These are phyloP conservation scores for Datisca glomerata DNA, from an alignment of 306 rosid species.

Conservation along the genomic window DNA sequence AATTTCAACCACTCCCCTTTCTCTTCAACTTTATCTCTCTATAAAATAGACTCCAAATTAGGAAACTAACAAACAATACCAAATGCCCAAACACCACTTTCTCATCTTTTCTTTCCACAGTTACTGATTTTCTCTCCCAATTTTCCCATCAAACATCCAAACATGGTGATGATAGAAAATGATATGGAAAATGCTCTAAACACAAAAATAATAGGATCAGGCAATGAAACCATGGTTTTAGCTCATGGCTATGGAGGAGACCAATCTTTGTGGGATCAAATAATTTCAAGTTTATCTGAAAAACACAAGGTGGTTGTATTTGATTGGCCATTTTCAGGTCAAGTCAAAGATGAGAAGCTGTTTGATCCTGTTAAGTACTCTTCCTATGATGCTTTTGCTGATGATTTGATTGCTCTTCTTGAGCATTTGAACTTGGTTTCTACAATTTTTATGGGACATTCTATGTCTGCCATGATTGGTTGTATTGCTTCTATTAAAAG, in stretches of 20 bases:
- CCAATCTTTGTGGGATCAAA: slow-evolving; percentile 78
- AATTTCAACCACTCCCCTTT: too few relatives aligned
- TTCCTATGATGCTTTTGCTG: slow-evolving; percentile 45
- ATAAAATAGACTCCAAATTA: too few relatives aligned
- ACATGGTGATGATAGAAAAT: slow-evolving; percentile 22
- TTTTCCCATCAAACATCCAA: not conserved
- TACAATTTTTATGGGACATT: slow-evolving; percentile 58
- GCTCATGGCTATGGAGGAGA: slow-evolving; percentile 85
- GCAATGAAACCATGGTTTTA: slow-evolving; percentile 41
- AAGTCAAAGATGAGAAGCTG: slow-evolving; percentile 25
- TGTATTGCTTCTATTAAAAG: slow-evolving; percentile 76
- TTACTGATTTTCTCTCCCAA: not conserved
- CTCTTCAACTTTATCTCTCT: too few relatives aligned
- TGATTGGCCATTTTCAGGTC: slow-evolving; percentile 77
- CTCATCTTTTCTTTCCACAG: not conserved
- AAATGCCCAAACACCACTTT: too few relatives aligned
- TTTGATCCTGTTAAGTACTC: slow-evolving; percentile 47
- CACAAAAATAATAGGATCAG: slow-evolving; percentile 31
- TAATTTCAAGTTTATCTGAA: slow-evolving; percentile 36
- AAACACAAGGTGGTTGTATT: slow-evolving; percentile 36
- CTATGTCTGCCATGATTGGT: slow-evolving; percentile 93
- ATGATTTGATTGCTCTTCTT: slow-evolving; percentile 42
- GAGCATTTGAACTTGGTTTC: slow-evolving; percentile 38
- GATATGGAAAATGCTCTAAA: slow-evolving; percentile 31
- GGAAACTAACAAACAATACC: too few relatives aligned